Evolutionary conservation across 106 monocot species (phyloP).

Genomic region (Triglochin maritima): DNA sequence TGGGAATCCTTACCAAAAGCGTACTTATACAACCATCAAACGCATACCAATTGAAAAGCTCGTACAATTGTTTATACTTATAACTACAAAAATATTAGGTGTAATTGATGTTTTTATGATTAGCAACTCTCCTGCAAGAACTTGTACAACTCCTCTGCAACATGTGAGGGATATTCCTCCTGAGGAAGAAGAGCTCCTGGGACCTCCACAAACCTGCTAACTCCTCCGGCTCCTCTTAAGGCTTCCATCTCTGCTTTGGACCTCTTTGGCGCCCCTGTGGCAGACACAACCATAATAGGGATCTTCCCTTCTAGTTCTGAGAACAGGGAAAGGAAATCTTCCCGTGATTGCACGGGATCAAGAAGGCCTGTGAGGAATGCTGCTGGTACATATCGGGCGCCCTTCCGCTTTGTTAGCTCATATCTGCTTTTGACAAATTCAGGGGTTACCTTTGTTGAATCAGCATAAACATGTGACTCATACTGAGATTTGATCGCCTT

Average conservation of each 20-base stretch:
- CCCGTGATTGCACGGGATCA: conserved; percentile 79
- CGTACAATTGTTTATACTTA: not conserved
- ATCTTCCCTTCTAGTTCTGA: conserved; percentile 48
- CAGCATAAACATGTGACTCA: conserved; percentile 91
- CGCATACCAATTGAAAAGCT: not conserved
- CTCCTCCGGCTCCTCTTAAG: conserved; percentile 65
- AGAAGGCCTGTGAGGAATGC: conserved; percentile 92
- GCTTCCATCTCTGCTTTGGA: conserved; percentile 98
- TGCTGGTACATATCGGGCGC: conserved; percentile 84
- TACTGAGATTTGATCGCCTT: conserved; percentile 86
- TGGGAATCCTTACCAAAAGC: not conserved
- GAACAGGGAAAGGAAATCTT: conserved; percentile 68
- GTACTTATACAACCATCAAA: not conserved
- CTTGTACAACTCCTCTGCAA: conserved; percentile 57
- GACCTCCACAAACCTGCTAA: conserved; percentile 80
- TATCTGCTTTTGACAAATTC: conserved; percentile 61
- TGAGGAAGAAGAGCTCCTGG: conserved; percentile 91
- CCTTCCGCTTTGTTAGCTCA: conserved; percentile 64
- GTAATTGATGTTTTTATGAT: not conserved
- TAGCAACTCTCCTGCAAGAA: conserved; percentile 49
- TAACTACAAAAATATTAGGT: not conserved
- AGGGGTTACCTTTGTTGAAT: conserved; percentile 71
- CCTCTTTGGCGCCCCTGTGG: conserved; percentile 54
- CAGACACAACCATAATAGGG: conserved; percentile 52
- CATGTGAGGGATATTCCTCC: conserved; percentile 69